Conservation (phyloP, 75 land plant species). For the Azolla pinnata region DNA sequence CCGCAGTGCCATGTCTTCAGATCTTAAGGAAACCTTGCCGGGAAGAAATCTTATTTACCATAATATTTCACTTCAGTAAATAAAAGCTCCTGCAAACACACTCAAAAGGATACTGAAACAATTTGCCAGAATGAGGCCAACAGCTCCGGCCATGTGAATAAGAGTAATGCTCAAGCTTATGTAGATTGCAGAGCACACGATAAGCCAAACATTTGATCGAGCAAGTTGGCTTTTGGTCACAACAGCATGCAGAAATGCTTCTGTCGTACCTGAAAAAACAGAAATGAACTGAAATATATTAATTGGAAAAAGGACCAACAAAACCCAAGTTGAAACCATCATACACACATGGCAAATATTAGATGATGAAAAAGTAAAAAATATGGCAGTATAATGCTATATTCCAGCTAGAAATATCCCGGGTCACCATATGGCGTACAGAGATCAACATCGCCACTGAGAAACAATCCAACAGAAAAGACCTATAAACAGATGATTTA, state of each 20-base stretch:
- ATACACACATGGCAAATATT: too few species aligned
- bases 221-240: constrained; percentile 58
- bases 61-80: background rate
- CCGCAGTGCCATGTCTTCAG: constrained; percentile 72
- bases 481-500: constrained; percentile 18
- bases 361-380: too few species aligned
- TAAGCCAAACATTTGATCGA: constrained; percentile 57
- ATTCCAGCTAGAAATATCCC: too few species aligned
- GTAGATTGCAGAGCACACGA: constrained; percentile 58
- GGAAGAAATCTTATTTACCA: background rate
- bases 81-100: background rate
- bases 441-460: too few species aligned
- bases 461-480: too few species aligned
- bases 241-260: constrained; percentile 88
- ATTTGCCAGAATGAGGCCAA: constrained; percentile 80
- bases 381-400: too few species aligned
- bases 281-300: background rate
- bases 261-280: constrained; percentile 61
- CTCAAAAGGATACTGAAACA: constrained; percentile 76
- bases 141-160: constrained; percentile 54
- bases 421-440: too few species aligned
- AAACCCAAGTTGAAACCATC: background rate
- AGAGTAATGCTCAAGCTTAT: constrained; percentile 47
- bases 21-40: constrained; percentile 26
- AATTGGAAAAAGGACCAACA: background rate